A percentile compares a stretch with the other conserved stretches of the same genome.
phyloP scores from a whole-genome alignment of 1,139 yeast species.

The Scheffersomyces titani region DNA sequence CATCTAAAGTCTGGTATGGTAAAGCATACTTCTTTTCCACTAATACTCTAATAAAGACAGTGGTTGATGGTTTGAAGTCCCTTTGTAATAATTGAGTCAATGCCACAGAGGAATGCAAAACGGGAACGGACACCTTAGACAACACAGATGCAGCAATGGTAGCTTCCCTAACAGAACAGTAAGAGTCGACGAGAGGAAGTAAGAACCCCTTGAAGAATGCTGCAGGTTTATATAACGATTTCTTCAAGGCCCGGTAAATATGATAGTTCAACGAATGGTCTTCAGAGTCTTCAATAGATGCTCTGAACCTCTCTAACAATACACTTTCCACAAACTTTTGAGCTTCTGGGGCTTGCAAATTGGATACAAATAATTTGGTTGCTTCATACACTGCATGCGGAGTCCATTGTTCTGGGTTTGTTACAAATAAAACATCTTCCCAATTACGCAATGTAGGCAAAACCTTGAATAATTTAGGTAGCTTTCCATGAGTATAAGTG shows the following conservation, averaged over 20 bases:
- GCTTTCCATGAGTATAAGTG: constrained; percentile 93
- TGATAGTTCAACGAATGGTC: constrained; percentile 80
- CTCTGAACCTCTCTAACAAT: constrained; percentile 80
- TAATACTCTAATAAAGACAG: constrained; percentile 85
- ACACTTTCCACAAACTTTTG: constrained; percentile 79
- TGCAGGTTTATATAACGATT: constrained; percentile 92
- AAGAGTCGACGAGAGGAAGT: constrained; percentile 82
- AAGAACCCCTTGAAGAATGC: constrained; percentile 96
- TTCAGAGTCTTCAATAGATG: constrained; percentile 76
- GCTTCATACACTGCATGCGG: constrained; percentile 97
- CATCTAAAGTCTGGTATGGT: constrained; percentile 95
- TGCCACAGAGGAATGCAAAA: constrained; percentile 94
- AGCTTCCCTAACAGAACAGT: constrained; percentile 90
- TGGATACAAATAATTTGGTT: constrained; percentile 89
- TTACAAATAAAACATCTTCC: constrained; percentile 92
- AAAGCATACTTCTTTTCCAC: constrained; percentile 94
- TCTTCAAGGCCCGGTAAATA: constrained; percentile 85
- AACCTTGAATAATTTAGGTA: constrained; percentile 93
- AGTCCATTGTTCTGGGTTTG: constrained; percentile 92
- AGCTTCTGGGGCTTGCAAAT: constrained; percentile 83
- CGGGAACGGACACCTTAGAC: constrained; percentile 88
- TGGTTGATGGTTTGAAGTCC: constrained; percentile 85
- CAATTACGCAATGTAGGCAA: constrained; percentile 90
- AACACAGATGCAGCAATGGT: constrained; percentile 92
- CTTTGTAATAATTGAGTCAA: constrained; percentile 79